Evolutionary conservation across 75 land plant genomes (phyloP).

Genomic region (Cunninghamia lanceolata): DNA sequence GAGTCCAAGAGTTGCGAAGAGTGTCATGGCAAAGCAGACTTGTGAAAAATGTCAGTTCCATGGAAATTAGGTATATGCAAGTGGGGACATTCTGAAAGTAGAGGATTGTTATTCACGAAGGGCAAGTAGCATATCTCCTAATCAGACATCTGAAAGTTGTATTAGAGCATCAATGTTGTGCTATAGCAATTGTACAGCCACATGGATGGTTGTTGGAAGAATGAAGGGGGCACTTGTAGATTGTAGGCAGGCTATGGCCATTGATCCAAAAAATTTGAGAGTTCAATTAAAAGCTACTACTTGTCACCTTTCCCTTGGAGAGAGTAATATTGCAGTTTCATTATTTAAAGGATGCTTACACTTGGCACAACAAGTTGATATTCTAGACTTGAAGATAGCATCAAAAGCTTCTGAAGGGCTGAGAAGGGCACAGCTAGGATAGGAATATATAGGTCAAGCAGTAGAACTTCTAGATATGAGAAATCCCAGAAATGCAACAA

Average conservation of each 20-base stretch:
- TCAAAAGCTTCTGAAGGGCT: slow-evolving; percentile 71
- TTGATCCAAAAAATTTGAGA: slow-evolving; percentile 72
- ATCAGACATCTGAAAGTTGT: no score
- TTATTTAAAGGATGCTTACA: slow-evolving; percentile 66
- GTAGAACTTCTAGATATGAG: slow-evolving; percentile 32
- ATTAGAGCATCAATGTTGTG: slow-evolving; percentile 83
- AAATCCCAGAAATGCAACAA: slow-evolving; percentile 31
- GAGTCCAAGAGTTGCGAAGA: slow-evolving; percentile 16
- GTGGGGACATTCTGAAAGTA: slow-evolving; percentile 71
- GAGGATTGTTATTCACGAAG: slow-evolving; percentile 94
- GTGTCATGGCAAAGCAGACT: slow-evolving; percentile 63
- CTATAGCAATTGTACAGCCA: slow-evolving; percentile 96
- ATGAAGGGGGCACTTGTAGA: slow-evolving; percentile 83
- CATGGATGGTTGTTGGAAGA: slow-evolving; percentile 87
- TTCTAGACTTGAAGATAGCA: slow-evolving; percentile 60
- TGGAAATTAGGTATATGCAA: slow-evolving; percentile 94
- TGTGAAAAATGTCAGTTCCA: slow-evolving; percentile 92
- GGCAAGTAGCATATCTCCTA: slow-evolving; percentile 61
- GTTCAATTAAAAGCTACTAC: slow-evolving; percentile 87
- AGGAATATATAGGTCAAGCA: slow-evolving; percentile 36
- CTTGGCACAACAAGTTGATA: no score
- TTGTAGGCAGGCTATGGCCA: no score
- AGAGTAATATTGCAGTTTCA: slow-evolving; percentile 56
- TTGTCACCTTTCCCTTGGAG: slow-evolving; percentile 90
- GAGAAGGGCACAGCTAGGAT: slow-evolving; percentile 41